A percentile compares a stretch with the other conserved stretches of the same genome.
These are phyloP conservation scores for Centrapalus pauciflorus DNA, from an alignment of 129 eudicot genomes.

Conservation along the genomic window DNA sequence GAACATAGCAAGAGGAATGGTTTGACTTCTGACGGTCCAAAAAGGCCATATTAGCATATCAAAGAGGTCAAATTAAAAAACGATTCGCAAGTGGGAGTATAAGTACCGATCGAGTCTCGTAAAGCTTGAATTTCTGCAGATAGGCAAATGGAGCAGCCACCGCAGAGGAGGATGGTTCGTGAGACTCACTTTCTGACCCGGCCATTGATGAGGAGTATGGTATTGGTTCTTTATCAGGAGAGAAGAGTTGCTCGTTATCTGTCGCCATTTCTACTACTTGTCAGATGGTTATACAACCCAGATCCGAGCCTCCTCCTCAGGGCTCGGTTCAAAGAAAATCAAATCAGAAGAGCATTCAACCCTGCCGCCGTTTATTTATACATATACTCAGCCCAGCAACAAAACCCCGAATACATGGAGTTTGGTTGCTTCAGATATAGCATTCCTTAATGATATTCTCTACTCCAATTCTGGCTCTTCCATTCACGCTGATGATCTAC, in stretches of 20 bases:
- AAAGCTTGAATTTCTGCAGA: slow-evolving; percentile 72
- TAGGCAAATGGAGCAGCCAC: slow-evolving; percentile 19
- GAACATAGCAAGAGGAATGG: background rate
- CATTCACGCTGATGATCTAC: slow-evolving; percentile 21
- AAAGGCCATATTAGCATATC: background rate
- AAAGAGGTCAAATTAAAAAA: background rate
- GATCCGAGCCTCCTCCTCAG: slow-evolving; percentile 57
- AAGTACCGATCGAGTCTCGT: slow-evolving; percentile 70
- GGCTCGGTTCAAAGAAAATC: slow-evolving; percentile 50
- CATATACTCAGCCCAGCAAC: slow-evolving; percentile 8
- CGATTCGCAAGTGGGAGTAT: background rate
- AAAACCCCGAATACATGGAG: slow-evolving; percentile 23
- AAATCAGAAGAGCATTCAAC: slow-evolving; percentile 50
- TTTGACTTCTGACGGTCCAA: background rate
- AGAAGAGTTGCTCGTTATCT: slow-evolving; percentile 10
- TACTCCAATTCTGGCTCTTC: slow-evolving; percentile 16
- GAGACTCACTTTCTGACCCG: background rate
- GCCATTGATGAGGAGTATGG: background rate
- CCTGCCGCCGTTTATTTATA: background rate
- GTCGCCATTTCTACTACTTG: slow-evolving; percentile 21
- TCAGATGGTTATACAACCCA: background rate
- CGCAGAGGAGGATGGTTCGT: slow-evolving; percentile 17
- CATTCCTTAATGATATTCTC: slow-evolving; percentile 26
- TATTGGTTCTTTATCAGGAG: background rate
- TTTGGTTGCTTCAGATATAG: slow-evolving; percentile 63